phyloP scores from a whole-genome alignment of 2,329 filamentous ascomycete genomes.

The Dactylellina cionopaga region DNA sequence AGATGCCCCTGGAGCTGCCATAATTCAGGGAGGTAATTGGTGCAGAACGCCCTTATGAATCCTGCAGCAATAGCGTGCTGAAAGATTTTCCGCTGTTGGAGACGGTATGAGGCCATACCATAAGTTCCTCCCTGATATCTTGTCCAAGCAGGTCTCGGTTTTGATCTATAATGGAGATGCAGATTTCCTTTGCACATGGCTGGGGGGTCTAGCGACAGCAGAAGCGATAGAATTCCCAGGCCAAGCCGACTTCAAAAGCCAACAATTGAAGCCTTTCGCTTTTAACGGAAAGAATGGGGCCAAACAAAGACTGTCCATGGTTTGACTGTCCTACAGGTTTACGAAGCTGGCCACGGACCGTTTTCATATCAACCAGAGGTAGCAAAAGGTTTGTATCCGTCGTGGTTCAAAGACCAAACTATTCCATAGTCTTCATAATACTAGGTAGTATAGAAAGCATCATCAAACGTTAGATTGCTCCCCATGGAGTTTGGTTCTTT shows the following conservation, averaged over 20 bases:
- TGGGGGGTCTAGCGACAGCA: conserved; percentile 95
- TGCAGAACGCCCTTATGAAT: conserved; percentile 90
- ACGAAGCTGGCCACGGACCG: conserved; percentile 94
- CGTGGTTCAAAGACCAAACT: too few species aligned
- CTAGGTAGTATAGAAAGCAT: too few species aligned
- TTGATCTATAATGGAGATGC: conserved; percentile 91
- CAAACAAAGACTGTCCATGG: conserved; percentile 89
- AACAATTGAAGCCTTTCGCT: conserved; percentile 73
- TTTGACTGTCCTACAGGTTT: conserved; percentile 92
- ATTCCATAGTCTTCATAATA: too few species aligned
- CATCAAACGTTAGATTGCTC: too few species aligned
- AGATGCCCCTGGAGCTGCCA: conserved; percentile 82
- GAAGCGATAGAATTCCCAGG: conserved; percentile 92
- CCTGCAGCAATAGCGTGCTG: conserved; percentile 99
- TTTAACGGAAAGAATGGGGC: conserved; percentile 71
- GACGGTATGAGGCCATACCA: conserved; percentile 99
- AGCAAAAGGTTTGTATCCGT: conserved; percentile 78
- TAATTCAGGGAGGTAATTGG: conserved; percentile 87
- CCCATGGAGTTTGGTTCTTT: too few species aligned
- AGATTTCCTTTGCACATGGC: conserved; percentile 96
- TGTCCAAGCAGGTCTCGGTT: conserved; percentile 91
- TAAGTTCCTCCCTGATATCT: conserved; percentile 82
- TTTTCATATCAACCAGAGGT: conserved; percentile 92
- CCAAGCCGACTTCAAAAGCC: conserved; percentile 79
- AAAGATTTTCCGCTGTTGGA: conserved; percentile 95